These are phyloP conservation scores for Boletus huronensis DNA, from an alignment of 768 basidiomycete genomes.

Conservation along the genomic window DNA sequence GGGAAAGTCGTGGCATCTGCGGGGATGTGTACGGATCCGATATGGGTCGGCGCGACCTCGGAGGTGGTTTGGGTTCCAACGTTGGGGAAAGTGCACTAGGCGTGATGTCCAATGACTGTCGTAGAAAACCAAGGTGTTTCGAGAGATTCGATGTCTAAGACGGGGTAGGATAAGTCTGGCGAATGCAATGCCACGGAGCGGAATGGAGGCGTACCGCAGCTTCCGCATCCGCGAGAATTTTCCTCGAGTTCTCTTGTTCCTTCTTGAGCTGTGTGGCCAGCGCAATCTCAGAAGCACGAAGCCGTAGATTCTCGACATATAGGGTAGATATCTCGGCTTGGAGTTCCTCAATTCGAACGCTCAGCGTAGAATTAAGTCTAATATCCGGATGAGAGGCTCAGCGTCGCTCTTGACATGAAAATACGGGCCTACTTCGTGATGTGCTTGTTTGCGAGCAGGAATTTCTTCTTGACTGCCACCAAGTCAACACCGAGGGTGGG, in stretches of 20 bases:
- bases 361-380: constrained; percentile 83
- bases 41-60: constrained; percentile 48
- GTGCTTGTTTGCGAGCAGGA: constrained; percentile 85
- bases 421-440: constrained; percentile 69
- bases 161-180: constrained; percentile 2
- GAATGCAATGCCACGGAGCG: constrained; percentile 16
- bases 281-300: constrained; percentile 77
- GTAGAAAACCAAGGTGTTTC: constrained; percentile 62
- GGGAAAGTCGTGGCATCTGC: constrained; percentile 54
- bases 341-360: constrained; percentile 79
- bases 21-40: constrained; percentile 44
- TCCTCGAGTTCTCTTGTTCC: constrained; percentile 73
- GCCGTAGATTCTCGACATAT: constrained; percentile 76
- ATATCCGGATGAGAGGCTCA: constrained; percentile 4
- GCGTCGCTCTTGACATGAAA: constrained; percentile 1
- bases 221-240: constrained; percentile 70
- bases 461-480: constrained; percentile 85
- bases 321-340: constrained; percentile 80
- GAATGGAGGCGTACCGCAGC: constrained; percentile 52
- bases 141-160: constrained; percentile 55
- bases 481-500: constrained; percentile 6
- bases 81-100: constrained; percentile 35
- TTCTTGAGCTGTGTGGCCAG: constrained; percentile 73
- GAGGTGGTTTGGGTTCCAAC: constrained; percentile 40
- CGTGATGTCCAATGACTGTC: constrained; percentile 54